phyloP scores from a whole-genome alignment of 768 basidiomycete genomes.

The Psilocybe subaeruginosa region DNA sequence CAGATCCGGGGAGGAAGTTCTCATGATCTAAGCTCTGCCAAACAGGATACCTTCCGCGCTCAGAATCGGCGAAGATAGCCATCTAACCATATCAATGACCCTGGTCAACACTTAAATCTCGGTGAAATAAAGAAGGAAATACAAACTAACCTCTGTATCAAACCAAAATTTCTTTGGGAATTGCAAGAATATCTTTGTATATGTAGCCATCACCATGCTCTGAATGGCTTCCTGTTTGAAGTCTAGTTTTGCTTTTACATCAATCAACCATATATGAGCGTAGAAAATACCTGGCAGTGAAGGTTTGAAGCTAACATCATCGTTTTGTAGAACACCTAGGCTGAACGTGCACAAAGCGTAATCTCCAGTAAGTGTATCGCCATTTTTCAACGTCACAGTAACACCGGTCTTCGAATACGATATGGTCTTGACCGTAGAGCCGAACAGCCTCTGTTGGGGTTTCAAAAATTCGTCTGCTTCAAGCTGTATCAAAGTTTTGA shows the following conservation, averaged over 20 bases:
- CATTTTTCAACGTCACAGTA: constrained; percentile 47
- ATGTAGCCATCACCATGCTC: constrained; percentile 65
- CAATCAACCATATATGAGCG: background rate
- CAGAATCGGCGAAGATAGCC: constrained; percentile 58
- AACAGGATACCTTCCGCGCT: constrained; percentile 65
- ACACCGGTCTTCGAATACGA: constrained; percentile 48
- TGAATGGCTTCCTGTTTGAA: constrained; percentile 71
- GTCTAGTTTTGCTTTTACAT: constrained; percentile 8
- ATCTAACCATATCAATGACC: constrained; percentile 33
- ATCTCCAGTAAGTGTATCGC: constrained; percentile 47
- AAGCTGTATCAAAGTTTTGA: constrained; percentile 54
- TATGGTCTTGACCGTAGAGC: constrained; percentile 52
- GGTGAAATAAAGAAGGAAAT: background rate
- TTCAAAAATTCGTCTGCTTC: constrained; percentile 61
- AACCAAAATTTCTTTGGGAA: constrained; percentile 65
- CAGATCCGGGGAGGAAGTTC: constrained; percentile 62
- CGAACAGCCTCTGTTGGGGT: constrained; percentile 48
- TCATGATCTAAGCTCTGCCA: constrained; percentile 68
- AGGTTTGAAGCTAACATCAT: constrained; percentile 61
- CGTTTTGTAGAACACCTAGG: constrained; percentile 67
- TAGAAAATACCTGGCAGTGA: constrained; percentile 41
- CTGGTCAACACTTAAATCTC: background rate
- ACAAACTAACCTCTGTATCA: constrained; percentile 35
- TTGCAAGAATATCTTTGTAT: constrained; percentile 71
- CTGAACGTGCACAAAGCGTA: constrained; percentile 73